Base-by-base conservation (phyloP, 139 green algal species). In the Chlorella sp. region DNA sequence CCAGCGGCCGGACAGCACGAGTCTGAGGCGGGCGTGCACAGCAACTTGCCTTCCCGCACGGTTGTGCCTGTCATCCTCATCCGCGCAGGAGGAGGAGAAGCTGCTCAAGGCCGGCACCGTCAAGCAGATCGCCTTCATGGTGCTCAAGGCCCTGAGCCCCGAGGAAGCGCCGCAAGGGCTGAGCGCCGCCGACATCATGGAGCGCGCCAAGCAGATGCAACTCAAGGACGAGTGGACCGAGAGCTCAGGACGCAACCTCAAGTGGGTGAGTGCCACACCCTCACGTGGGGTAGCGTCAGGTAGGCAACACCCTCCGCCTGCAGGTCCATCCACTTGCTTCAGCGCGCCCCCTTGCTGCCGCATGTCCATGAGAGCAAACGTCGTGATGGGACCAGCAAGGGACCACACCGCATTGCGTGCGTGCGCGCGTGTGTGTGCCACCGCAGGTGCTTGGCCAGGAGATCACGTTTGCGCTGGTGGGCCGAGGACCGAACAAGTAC, bases 1-100 rank as follows among this genome's bases (percentile, higher is more conserved):
- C 10, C 17, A 55, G 17, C 17, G 17, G 42, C 10, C 10, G 10
- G 42, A 55, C 17, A 24, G 42, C 17, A 17, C 42, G 10, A 55
- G 10, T 10, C 42, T n/a, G n/a, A n/a, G n/a, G n/a, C n/a, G n/a
- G n/a, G n/a, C n/a, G n/a, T n/a, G n/a, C n/a, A n/a, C n/a, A n/a
- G 42, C 42, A 55, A 17, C 10, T 55, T 55, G 42, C 10, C 42
- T 17, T 24, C 10, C 42, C 42, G 17, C 42, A 55, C 42, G 10
- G 42, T 55, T 55, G 10, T 55, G 42, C 10, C 42, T 55, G 42
- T 55, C 42, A 24, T 17, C 42, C 42, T 55, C 42, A 17, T 55
- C 17, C 42, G 55, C 4, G 22, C 49, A 76, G 66, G 66, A 71
- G 24, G 66, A 71, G 66, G 35, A 71, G 66, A 17, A 3, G 3